A percentile compares a stretch with the other conserved stretches of the same genome.
Conservation (phyloP, 768 basidiomycete genomes). For the Strobilomyces echinocephalus region DNA sequence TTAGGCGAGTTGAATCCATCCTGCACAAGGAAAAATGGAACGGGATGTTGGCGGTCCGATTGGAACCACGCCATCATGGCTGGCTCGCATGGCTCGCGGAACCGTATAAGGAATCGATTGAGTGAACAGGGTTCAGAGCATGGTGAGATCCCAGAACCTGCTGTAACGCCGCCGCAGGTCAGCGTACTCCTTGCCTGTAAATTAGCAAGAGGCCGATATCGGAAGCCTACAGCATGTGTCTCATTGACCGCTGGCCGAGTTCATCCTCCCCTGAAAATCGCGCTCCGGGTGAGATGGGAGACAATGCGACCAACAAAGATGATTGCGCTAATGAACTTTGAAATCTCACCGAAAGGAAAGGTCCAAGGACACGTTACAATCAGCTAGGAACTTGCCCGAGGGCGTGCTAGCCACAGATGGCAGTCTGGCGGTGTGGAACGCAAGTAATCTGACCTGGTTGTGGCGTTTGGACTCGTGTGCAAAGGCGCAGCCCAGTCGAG, state of each 20-base stretch:
- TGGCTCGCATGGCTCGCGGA: neutral
- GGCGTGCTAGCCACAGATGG: neutral
- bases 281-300: neutral
- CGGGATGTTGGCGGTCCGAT: neutral
- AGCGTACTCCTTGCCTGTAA: neutral
- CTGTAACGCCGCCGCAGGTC: neutral
- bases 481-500: neutral
- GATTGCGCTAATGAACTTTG: neutral
- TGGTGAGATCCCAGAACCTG: neutral
- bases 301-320: neutral
- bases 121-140: neutral
- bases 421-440: neutral
- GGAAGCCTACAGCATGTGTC: neutral
- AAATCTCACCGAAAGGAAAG: neutral
- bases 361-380: neutral
- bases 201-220: neutral
- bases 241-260: neutral
- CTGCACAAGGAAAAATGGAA: constrained; percentile 7
- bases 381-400: neutral
- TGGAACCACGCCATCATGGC: neutral
- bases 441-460: neutral
- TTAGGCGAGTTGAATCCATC: constrained; percentile 10
- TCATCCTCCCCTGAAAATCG: too few species aligned
- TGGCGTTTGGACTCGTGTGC: neutral
- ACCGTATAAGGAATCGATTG: too few species aligned